These are phyloP conservation scores for Septoria linicola DNA, from an alignment of 2,329 filamentous ascomycete genomes.

Conservation along the genomic window DNA sequence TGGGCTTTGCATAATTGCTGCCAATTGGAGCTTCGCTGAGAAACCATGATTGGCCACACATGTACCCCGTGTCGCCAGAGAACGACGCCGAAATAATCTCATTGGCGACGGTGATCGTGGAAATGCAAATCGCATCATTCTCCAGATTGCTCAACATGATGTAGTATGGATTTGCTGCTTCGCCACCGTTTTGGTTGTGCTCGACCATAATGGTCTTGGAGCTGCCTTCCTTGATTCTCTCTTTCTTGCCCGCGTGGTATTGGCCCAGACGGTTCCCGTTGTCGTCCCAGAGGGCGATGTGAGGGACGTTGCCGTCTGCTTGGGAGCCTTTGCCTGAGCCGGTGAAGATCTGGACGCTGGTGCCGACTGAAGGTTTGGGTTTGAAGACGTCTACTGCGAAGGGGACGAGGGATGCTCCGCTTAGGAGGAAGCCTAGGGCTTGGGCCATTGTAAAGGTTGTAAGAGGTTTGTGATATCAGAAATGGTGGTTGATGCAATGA, in stretches of 20 bases:
- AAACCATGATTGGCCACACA: slow-evolving; percentile 9
- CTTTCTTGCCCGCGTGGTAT: slow-evolving; percentile 6
- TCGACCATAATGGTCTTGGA: neutral
- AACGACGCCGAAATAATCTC: neutral
- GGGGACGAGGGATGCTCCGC: neutral
- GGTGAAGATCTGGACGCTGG: neutral
- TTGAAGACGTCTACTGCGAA: neutral
- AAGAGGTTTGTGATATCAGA: too few species aligned
- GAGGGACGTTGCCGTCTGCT: slow-evolving; percentile 3
- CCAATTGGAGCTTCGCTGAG: neutral
- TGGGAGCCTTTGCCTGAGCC: slow-evolving; percentile 2
- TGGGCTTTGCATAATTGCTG: neutral
- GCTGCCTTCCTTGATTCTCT: neutral
- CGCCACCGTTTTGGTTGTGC: slow-evolving; percentile 7
- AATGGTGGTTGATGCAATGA: neutral
- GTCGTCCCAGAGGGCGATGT: slow-evolving; percentile 9
- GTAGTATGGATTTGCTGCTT: neutral
- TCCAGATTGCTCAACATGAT: slow-evolving; percentile 4
- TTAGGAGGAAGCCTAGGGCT: neutral
- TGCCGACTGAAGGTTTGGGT: neutral
- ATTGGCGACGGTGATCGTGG: neutral
- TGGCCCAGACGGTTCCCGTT: slow-evolving; percentile 9
- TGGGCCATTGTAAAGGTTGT: neutral
- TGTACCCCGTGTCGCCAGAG: slow-evolving; percentile 7
- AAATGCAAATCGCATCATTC: slow-evolving; percentile 11